Percentiles rank a stretch among this genome's conserved stretches.
These are phyloP conservation scores for Tolypocladium ovalisporum DNA, from an alignment of 2,329 filamentous ascomycete genomes.

Conservation along the genomic window DNA sequence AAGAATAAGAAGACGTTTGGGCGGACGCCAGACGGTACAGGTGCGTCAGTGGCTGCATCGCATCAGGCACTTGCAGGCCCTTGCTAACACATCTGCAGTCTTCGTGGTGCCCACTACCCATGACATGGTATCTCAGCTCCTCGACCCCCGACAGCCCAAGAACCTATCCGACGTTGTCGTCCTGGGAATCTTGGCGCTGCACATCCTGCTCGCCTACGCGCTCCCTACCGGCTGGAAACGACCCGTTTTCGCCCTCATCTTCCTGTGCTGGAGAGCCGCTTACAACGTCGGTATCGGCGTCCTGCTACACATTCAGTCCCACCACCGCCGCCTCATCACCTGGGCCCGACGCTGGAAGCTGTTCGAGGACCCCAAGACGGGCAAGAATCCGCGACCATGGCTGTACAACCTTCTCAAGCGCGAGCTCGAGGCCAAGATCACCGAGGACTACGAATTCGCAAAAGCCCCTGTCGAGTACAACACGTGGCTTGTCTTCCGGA, in stretches of 20 bases:
- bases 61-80: background rate
- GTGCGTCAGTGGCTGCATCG: constrained; percentile 41
- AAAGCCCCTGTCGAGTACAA: constrained; percentile 95
- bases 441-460: constrained; percentile 86
- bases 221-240: constrained; percentile 61
- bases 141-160: constrained; percentile 91
- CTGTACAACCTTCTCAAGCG: constrained; percentile 76
- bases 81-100: constrained; percentile 40
- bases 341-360: constrained; percentile 82
- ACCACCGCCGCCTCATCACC: constrained; percentile 71
- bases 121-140: constrained; percentile 96
- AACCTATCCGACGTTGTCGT: constrained; percentile 81
- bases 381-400: constrained; percentile 70
- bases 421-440: constrained; percentile 91
- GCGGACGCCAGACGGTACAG: constrained; percentile 78
- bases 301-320: constrained; percentile 80
- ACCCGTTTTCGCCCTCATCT: constrained; percentile 70
- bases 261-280: constrained; percentile 81
- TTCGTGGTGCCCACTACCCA: constrained; percentile 93
- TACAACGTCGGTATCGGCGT: constrained; percentile 95
- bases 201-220: constrained; percentile 62
- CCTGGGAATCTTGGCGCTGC: constrained; percentile 62
- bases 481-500: constrained; percentile 93
- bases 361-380: constrained; percentile 74
- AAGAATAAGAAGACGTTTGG: constrained; percentile 70